Base-by-base conservation (phyloP, 1,139 yeast genomes). In the Lodderomyces beijingensis region DNA sequence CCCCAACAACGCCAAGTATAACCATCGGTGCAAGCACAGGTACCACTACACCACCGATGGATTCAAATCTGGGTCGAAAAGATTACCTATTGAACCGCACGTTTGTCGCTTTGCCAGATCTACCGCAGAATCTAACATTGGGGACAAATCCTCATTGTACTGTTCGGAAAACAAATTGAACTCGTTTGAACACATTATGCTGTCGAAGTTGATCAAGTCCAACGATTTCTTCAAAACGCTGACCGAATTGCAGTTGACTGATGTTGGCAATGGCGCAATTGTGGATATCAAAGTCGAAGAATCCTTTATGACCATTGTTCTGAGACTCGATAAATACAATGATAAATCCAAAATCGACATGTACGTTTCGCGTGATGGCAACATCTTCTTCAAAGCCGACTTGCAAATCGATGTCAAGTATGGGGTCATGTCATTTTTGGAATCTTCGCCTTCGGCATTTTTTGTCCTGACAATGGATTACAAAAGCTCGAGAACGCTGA, bases 321-420 rank as follows among this genome's bases (percentile, higher is more conserved):
- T 70, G 4, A 70, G 65, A 38, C 51, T 65, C 26, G 82, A 77
- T 50, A 64, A 67, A 44, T 74, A 63, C 45, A 61, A 55, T 32
- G 40, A 44, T 16, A 50, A 55, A 19, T 65, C 79, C 1, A 57
- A 57, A 25, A 62, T 77, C 1, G 55, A 67, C 2, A 51, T 84
- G 24, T 68, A 65, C 37, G 70, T 80, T 4, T 79, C 91, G 2
- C 72, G 66, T 36, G 83, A 82, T 51, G 83, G 77, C 2, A 39
- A 52, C 1, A 47, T 41, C 6, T 84, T 83, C 58, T 51, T 53
- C 10, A 58, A 62, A 34, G 76, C 89, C 1, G 67, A 69, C 38
- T 66, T 83, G 38, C 63, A 69, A 27, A 60, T 70, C 25, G 71
- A 69, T 29, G 51, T 61, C 12, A 49, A 60, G 7, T 50, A 62